phyloP scores from a whole-genome alignment of 768 basidiomycete genomes.

The Amanita rubescens region DNA sequence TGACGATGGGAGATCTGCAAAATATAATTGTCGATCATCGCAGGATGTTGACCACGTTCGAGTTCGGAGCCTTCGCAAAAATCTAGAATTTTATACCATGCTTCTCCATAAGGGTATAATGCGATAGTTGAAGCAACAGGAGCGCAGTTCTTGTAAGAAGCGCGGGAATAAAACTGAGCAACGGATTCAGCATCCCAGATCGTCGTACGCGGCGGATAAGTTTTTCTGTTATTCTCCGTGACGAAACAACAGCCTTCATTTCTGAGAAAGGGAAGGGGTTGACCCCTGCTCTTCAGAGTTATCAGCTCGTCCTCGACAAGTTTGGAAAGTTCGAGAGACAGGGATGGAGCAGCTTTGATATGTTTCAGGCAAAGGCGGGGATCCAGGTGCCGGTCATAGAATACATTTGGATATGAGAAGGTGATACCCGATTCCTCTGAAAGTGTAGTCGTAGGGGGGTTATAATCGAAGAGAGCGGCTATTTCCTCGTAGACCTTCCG shows the following conservation, averaged over 20 bases:
- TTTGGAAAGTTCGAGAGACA: background rate
- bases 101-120: background rate
- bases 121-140: background rate
- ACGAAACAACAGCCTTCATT: background rate
- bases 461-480: too few species aligned
- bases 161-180: background rate
- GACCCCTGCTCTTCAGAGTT: background rate
- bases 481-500: too few species aligned
- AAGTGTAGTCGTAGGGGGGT: too few species aligned
- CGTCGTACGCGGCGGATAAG: background rate
- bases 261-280: background rate
- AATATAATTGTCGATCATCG: background rate
- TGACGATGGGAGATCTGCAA: background rate
- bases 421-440: too few species aligned
- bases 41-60: background rate
- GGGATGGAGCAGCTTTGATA: too few species aligned
- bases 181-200: background rate
- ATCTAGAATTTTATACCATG: background rate
- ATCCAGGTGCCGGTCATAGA: too few species aligned
- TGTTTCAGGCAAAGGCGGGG: too few species aligned
- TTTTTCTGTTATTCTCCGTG: background rate
- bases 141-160: background rate
- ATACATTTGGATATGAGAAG: too few species aligned
- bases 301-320: background rate
- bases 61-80: background rate